Conservation (phyloP, 1,284 basidiomycete species). For the Rhodotorula sp. region DNA sequence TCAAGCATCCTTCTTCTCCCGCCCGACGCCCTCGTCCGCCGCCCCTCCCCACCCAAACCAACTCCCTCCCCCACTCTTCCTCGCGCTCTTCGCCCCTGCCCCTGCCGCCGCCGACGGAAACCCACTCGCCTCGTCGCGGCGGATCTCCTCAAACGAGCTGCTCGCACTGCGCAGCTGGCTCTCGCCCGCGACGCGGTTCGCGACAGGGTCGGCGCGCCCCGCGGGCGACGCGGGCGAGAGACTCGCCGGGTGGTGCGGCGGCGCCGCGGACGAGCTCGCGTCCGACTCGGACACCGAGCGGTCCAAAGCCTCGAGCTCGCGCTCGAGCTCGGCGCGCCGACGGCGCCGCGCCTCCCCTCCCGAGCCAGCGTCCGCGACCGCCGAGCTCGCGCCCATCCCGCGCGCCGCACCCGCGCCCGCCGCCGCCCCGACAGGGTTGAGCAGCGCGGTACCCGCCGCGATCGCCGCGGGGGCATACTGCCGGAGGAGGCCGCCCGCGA, state of each 20-base stretch:
- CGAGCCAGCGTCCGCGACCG: conserved; percentile 17
- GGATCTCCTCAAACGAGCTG: conserved; percentile 14
- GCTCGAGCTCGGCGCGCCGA: conserved; percentile 57
- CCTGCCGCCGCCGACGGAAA: neutral
- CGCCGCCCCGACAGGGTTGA: conserved; percentile 33
- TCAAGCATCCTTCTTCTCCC: conserved; percentile 15
- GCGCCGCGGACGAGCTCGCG: neutral
- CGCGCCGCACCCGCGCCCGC: neutral
- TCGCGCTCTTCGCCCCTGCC: neutral
- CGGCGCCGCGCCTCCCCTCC: neutral
- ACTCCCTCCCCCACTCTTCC: conserved; percentile 2
- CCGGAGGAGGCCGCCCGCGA: conserved; percentile 61
- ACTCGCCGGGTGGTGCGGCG: neutral
- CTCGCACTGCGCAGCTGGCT: neutral
- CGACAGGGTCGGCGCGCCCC: conserved; percentile 16
- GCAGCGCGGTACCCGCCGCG: conserved; percentile 49
- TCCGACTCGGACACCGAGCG: conserved; percentile 3
- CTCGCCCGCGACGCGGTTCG: conserved; percentile 10
- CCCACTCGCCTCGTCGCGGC: conserved; percentile 27
- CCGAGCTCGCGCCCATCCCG: neutral
- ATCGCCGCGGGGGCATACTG: conserved; percentile 72
- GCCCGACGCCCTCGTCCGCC: neutral
- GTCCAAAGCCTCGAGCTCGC: conserved; percentile 59
- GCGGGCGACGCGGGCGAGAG: neutral
- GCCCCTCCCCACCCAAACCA: conserved; percentile 25